phyloP scores from a whole-genome alignment of 2,329 filamentous ascomycete species.

The Paecilomyces niveus region DNA sequence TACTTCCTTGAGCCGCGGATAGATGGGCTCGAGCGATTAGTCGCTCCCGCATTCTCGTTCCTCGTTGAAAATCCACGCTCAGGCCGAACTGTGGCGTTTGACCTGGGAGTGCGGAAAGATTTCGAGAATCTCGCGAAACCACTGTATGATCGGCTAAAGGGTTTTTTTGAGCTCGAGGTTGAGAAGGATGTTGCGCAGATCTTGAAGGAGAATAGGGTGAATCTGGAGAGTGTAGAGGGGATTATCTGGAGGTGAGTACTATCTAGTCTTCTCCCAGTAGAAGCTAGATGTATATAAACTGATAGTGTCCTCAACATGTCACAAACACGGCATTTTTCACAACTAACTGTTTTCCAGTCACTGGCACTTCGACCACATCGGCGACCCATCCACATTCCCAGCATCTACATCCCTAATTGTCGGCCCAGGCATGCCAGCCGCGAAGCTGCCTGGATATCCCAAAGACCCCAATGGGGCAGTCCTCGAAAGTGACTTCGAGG shows the following conservation, averaged over 20 bases:
- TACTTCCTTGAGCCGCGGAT: slow-evolving; percentile 11
- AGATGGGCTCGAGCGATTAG: background rate
- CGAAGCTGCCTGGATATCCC: slow-evolving; percentile 2
- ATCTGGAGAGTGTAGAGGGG: slow-evolving; percentile 4
- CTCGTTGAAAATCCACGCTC: slow-evolving; percentile 38
- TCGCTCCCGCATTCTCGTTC: slow-evolving; percentile 22
- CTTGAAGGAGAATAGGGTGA: slow-evolving; percentile 9
- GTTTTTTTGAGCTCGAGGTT: slow-evolving; percentile 1
- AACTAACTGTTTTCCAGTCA: slow-evolving; percentile 5
- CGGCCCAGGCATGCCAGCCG: slow-evolving; percentile 5
- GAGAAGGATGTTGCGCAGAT: slow-evolving; percentile 12
- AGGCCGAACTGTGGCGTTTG: slow-evolving; percentile 24
- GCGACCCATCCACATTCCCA: slow-evolving; percentile 9
- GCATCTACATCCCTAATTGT: slow-evolving; percentile 5
- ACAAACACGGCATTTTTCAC: background rate
- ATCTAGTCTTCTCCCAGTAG: background rate
- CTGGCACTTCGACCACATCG: slow-evolving; percentile 13
- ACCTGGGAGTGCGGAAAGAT: slow-evolving; percentile 24
- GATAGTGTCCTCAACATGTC: background rate
- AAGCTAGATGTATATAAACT: background rate
- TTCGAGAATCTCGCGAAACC: slow-evolving; percentile 6
- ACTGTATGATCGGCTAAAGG: slow-evolving; percentile 1
- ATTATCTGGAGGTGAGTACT: slow-evolving; percentile 9
- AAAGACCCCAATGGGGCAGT: background rate
- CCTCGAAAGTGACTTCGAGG: slow-evolving; percentile 1